Conservation (phyloP, 441 rosid genomes). For the Lepidium campestre region DNA sequence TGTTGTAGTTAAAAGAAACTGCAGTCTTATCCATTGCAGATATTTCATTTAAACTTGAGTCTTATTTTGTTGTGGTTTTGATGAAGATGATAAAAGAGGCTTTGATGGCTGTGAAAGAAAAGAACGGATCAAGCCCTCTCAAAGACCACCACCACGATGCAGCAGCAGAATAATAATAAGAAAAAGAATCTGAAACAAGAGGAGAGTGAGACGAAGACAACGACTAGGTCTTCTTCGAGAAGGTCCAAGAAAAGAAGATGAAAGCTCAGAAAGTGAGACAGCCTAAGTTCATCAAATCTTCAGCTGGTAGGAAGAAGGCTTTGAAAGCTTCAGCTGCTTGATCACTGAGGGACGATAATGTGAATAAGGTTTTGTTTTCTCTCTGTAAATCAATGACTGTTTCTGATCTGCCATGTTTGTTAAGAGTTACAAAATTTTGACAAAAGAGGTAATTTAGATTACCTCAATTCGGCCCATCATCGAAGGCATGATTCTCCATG, state of each 20-base stretch:
- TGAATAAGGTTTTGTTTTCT: neutral
- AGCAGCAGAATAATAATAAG: no score
- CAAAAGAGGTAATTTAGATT: no score
- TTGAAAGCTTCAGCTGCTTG: conserved; percentile 40
- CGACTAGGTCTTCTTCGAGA: conserved; percentile 10
- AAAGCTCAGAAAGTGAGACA: conserved; percentile 51
- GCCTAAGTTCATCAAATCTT: conserved; percentile 62
- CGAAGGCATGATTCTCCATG: no score
- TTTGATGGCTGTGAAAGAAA: conserved; percentile 51
- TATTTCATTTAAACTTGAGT: neutral
- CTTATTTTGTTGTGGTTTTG: neutral
- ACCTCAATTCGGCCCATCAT: no score
- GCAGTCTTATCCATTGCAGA: no score
- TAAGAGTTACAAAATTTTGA: no score
- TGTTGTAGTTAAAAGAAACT: no score
- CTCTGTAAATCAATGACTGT: neutral
- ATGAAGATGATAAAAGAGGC: conserved; percentile 80
- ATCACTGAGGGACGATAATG: neutral
- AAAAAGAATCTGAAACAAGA: neutral
- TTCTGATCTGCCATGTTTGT: neutral
- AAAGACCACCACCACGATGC: no score
- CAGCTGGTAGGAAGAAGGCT: conserved; percentile 41
- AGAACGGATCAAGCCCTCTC: conserved; percentile 77
- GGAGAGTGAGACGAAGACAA: neutral
- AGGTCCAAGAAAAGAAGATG: conserved; percentile 36